Evolutionary conservation across 1,284 basidiomycete species (phyloP).

Genomic region (Marasmius tenuissimus): DNA sequence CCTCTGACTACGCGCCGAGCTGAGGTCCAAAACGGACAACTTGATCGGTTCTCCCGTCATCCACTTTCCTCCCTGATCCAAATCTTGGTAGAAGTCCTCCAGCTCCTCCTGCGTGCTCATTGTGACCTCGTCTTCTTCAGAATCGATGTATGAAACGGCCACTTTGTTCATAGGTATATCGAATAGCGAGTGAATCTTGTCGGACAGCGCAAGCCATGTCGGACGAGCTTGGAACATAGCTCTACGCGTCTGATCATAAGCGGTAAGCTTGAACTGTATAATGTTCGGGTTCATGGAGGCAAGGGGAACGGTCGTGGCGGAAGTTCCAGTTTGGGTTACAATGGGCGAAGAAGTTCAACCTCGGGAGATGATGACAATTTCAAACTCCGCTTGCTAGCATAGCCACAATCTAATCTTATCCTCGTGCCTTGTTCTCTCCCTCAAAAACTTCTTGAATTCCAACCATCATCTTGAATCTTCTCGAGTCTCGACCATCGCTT

Average conservation of each 20-base stretch:
- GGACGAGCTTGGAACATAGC: slow-evolving; percentile 50
- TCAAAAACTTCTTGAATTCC: no score
- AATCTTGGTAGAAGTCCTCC: slow-evolving; percentile 53
- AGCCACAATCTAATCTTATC: no score
- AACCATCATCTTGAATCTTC: neutral
- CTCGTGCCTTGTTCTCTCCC: no score
- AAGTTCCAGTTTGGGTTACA: slow-evolving; percentile 2
- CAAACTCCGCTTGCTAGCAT: neutral
- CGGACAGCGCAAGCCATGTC: slow-evolving; percentile 55
- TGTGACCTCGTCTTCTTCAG: slow-evolving; percentile 70
- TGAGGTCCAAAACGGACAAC: slow-evolving; percentile 63
- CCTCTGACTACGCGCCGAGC: slow-evolving; percentile 34
- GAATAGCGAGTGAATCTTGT: slow-evolving; percentile 56
- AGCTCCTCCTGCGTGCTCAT: slow-evolving; percentile 70
- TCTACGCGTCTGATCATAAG: slow-evolving; percentile 55
- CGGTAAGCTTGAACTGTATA: slow-evolving; percentile 56
- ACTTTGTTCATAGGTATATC: slow-evolving; percentile 54
- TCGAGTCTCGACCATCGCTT: neutral
- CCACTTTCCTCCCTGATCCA: slow-evolving; percentile 12
- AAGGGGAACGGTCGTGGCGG: neutral
- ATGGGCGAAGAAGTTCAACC: neutral
- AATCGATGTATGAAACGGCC: slow-evolving; percentile 68
- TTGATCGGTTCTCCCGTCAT: slow-evolving; percentile 40
- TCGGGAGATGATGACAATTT: neutral
- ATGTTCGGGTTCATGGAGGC: slow-evolving; percentile 35